A percentile compares a stretch with the other conserved stretches of the same genome.
Evolutionary conservation across 31 red algal species (phyloP).

Genomic region (Bonnemaisonia californica): DNA sequence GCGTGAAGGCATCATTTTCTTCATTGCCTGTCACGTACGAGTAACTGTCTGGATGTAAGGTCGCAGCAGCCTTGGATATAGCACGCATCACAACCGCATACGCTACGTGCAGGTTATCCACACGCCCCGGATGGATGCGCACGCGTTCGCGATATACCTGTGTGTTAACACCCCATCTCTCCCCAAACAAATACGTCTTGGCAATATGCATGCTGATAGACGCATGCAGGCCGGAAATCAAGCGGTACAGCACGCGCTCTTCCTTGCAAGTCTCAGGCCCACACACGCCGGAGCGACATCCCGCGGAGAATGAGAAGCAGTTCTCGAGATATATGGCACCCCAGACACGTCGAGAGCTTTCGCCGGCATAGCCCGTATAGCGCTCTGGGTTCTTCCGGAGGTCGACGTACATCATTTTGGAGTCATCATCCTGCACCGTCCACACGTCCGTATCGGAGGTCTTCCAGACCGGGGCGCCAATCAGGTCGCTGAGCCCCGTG

Average conservation of each 20-base stretch:
- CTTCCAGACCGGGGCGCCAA: conserved; percentile 42
- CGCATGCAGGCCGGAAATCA: conserved; percentile 91
- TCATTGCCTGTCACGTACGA: conserved; percentile 85
- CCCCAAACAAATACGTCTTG: conserved; percentile 59
- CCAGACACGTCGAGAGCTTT: conserved; percentile 73
- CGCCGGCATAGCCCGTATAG: conserved; percentile 90
- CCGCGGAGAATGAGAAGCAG: conserved; percentile 74
- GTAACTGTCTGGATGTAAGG: conserved; percentile 49
- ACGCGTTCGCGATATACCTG: conserved; percentile 79
- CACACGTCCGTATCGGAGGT: conserved; percentile 75
- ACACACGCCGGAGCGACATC: conserved; percentile 57
- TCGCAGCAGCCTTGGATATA: conserved; percentile 62
- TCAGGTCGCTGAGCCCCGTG: conserved; percentile 50
- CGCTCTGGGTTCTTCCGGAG: conserved; percentile 85
- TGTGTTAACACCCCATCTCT: conserved; percentile 70
- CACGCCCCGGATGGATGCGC: conserved; percentile 68
- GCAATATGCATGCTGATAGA: conserved; percentile 98
- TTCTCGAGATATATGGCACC: conserved; percentile 93
- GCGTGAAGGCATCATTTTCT: conserved; percentile 70
- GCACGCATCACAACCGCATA: conserved; percentile 90
- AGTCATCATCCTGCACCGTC: conserved; percentile 83
- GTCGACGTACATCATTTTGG: conserved; percentile 83
- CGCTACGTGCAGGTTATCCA: conserved; percentile 85
- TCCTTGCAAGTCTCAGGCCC: conserved; percentile 82
- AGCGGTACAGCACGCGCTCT: conserved; percentile 85